phyloP scores from a whole-genome alignment of 257 asterid species.

The Datura wrightii region DNA sequence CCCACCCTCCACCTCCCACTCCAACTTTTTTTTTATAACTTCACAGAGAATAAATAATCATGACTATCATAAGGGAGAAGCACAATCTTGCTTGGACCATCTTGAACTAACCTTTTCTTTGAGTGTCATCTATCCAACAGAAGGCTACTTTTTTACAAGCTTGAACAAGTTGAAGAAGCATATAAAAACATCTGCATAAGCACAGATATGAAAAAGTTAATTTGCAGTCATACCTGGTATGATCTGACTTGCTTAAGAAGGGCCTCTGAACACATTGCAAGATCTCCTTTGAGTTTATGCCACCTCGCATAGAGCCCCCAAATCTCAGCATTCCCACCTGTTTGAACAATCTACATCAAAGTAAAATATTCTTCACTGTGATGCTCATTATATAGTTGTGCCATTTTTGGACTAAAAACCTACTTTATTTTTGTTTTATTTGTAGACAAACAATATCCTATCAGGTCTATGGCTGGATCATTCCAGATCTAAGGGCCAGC shows the following conservation, averaged over 20 bases:
- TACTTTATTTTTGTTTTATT: conserved; percentile 8
- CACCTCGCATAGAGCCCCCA: conserved; percentile 93
- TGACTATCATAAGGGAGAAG: not conserved
- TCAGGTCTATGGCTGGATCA: not conserved
- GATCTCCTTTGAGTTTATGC: conserved; percentile 89
- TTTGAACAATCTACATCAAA: conserved; percentile 56
- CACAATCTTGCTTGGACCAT: conserved; percentile 6
- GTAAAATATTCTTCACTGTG: not conserved
- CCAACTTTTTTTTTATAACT: not conserved
- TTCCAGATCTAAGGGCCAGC: not conserved
- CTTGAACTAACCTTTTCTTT: not conserved
- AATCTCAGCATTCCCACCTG: conserved; percentile 63
- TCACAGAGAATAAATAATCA: not conserved
- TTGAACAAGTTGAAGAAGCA: conserved; percentile 7
- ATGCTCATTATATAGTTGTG: conserved; percentile 19
- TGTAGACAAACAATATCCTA: not conserved
- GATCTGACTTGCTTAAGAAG: conserved; percentile 91
- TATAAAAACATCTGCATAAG: not conserved
- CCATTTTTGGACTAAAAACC: conserved; percentile 15
- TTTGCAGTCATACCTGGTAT: conserved; percentile 47
- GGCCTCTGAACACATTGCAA: conserved; percentile 90
- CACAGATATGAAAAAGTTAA: not conserved
- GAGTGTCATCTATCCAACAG: not conserved
- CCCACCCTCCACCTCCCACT: too few species aligned
- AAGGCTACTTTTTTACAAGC: not conserved